A percentile compares a stretch with the other conserved stretches of the same genome.
Conservation (phyloP, 805 yeast genomes). For the Candida loeiensis region DNA sequence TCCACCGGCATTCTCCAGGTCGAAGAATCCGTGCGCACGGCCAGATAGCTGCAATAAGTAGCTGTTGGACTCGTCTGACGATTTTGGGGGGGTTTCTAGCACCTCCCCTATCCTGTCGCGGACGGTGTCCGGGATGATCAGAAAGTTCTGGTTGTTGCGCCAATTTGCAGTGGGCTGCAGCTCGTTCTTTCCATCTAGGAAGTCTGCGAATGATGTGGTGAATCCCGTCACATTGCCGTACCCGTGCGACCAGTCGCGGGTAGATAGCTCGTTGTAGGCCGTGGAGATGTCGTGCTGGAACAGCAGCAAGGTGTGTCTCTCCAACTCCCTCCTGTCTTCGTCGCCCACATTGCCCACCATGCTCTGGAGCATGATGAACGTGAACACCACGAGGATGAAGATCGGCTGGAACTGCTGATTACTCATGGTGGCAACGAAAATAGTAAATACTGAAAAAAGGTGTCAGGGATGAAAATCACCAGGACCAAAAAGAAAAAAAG, state of each 20-base stretch:
- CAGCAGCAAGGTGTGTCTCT: conserved; percentile 22
- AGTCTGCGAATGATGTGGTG: conserved; percentile 60
- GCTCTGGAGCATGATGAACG: conserved; percentile 27
- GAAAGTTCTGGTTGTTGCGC: conserved; percentile 46
- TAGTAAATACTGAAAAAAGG: too few relatives aligned
- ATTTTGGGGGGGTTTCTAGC: conserved; percentile 12
- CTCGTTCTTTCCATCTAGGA: conserved; percentile 38
- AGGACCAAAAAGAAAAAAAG: background rate
- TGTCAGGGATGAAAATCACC: background rate
- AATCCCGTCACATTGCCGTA: conserved; percentile 76
- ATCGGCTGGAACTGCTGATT: conserved; percentile 12
- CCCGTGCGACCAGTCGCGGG: conserved; percentile 47
- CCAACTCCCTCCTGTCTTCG: conserved; percentile 15
- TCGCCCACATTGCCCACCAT: conserved; percentile 19
- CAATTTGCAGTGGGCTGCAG: conserved; percentile 60
- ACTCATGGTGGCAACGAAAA: conserved; percentile 3
- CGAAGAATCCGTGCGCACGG: conserved; percentile 31
- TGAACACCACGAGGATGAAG: conserved; percentile 32
- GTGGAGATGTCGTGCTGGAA: conserved; percentile 23
- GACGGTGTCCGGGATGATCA: conserved; percentile 59
- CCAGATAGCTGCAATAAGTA: conserved; percentile 38
- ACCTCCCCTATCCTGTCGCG: conserved; percentile 25
- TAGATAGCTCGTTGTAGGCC: conserved; percentile 22
- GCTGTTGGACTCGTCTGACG: background rate
- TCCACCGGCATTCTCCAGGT: conserved; percentile 13